Evolutionary conservation across 2,329 filamentous ascomycete species (phyloP).

Genomic region (Cercospora brassicicola): DNA sequence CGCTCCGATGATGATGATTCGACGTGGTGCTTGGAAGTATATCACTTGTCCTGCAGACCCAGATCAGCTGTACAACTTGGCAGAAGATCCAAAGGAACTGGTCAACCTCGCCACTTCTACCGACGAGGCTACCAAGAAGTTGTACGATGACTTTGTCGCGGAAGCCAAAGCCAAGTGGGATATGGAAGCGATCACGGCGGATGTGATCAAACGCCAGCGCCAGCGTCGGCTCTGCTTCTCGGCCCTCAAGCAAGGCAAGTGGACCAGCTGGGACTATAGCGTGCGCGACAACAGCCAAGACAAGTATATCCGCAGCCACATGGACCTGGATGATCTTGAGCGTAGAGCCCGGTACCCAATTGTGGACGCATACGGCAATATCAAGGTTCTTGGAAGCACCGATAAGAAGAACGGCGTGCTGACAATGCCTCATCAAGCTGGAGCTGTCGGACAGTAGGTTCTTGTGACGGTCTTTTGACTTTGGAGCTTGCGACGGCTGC

Average conservation of each 20-base stretch:
- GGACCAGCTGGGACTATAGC: slow-evolving; percentile 83
- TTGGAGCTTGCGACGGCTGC: neutral
- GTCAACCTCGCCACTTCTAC: slow-evolving; percentile 61
- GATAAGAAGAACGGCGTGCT: slow-evolving; percentile 31
- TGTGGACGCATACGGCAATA: slow-evolving; percentile 48
- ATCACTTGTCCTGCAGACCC: slow-evolving; percentile 81
- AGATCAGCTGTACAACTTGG: slow-evolving; percentile 80
- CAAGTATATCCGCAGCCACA: slow-evolving; percentile 82
- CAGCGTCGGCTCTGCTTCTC: slow-evolving; percentile 76
- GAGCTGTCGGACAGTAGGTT: slow-evolving; percentile 37
- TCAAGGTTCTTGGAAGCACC: slow-evolving; percentile 28
- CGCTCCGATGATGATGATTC: slow-evolving; percentile 90
- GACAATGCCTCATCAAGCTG: slow-evolving; percentile 37
- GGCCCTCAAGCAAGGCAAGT: slow-evolving; percentile 72
- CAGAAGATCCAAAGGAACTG: slow-evolving; percentile 72
- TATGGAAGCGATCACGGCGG: slow-evolving; percentile 71
- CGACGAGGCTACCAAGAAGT: slow-evolving; percentile 42
- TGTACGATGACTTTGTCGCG: slow-evolving; percentile 63
- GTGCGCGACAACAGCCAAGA: slow-evolving; percentile 63
- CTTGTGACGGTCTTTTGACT: slow-evolving; percentile 2
- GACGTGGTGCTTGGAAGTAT: slow-evolving; percentile 86
- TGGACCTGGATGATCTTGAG: slow-evolving; percentile 78
- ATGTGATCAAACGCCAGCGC: slow-evolving; percentile 75
- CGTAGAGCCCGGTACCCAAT: slow-evolving; percentile 70
- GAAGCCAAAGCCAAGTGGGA: slow-evolving; percentile 80